These are phyloP conservation scores for Collybiopsis luxurians DNA, from an alignment of 768 basidiomycete species.

Conservation along the genomic window DNA sequence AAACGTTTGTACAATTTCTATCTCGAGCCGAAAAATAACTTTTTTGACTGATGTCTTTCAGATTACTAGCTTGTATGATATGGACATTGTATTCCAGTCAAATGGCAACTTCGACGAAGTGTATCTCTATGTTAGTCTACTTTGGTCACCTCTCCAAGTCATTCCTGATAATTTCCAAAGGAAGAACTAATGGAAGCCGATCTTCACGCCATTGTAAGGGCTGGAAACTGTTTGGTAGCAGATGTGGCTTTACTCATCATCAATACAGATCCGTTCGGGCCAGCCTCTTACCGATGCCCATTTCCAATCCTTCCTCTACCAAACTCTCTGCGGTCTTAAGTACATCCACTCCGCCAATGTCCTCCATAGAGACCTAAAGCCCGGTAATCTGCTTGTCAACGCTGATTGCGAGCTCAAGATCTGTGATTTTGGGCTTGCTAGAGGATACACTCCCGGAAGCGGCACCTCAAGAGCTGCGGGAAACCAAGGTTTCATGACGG, in stretches of 20 bases:
- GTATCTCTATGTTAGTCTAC: slow-evolving; percentile 73
- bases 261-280: slow-evolving; percentile 71
- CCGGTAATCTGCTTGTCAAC: slow-evolving; percentile 93
- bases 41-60: slow-evolving; percentile 23
- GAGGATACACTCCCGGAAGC: slow-evolving; percentile 87
- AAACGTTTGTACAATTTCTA: slow-evolving; percentile 59
- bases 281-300: slow-evolving; percentile 89
- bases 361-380: slow-evolving; percentile 94
- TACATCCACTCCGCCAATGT: slow-evolving; percentile 98
- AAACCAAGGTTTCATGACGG: slow-evolving; percentile 97
- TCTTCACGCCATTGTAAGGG: slow-evolving; percentile 90
- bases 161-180: slow-evolving; percentile 39
- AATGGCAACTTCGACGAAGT: slow-evolving; percentile 95
- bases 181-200: slow-evolving; percentile 99
- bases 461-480: slow-evolving; percentile 71
- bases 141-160: background rate
- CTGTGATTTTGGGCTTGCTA: slow-evolving; percentile 96
- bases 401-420: slow-evolving; percentile 99
- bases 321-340: slow-evolving; percentile 96
- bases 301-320: slow-evolving; percentile 96
- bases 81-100: slow-evolving; percentile 95
- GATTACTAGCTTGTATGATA: slow-evolving; percentile 97
- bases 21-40: background rate
- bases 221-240: background rate
- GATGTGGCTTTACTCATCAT: slow-evolving; percentile 3